Base-by-base conservation (phyloP, 129 eudicot genomes). In the Chrysanthemum makinoi region DNA sequence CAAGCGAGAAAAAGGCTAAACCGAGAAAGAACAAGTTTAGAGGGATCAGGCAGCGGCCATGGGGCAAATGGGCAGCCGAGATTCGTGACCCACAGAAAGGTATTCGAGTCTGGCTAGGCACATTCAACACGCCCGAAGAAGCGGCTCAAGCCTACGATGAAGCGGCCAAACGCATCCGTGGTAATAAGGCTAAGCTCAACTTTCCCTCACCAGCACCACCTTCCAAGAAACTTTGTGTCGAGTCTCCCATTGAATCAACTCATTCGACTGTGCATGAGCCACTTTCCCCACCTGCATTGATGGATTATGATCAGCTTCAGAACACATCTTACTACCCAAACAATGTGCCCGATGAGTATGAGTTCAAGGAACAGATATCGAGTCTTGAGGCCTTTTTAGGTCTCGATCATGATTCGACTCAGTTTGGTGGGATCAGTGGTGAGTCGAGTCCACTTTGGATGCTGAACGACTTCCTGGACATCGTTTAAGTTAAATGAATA, bases 21-120 rank as follows among this genome's bases (percentile, higher is more conserved):
- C 48, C 66, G 0, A 78, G 88, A 75, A 84, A 84, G 80, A 91
- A 84, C 81, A 61, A 33, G 56, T 92, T 84, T 81, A 76, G 96
- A 85, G 98, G 98, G 43, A 89, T 89, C 76, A 68, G 98, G 59
- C 95, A 88, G 75, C 80, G 98, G 82, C 96, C 98, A 53, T 92
- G 98, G 98, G 96, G 98, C 1, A 92, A 89, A 82, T 92, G 98
- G 98, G 98, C 98, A 10, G 95, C 98, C 14, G 98, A 92, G 76
- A 92, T 92, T 17, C 91, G 98, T 1, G 98, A 92, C 84, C 98
- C 98, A 2, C 76, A 46, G 0, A 86, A 89, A 60, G 98, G 96
- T 9, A 88, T 73, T 57, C 82, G 98, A 50, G 95, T 86, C 11
- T 92, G 98, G 98, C 96, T 92, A 44, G 98, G 98, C 0, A 92